Evolutionary conservation across 1,284 basidiomycete species (phyloP).

Genomic region (Cryptococcus depauperatus): DNA sequence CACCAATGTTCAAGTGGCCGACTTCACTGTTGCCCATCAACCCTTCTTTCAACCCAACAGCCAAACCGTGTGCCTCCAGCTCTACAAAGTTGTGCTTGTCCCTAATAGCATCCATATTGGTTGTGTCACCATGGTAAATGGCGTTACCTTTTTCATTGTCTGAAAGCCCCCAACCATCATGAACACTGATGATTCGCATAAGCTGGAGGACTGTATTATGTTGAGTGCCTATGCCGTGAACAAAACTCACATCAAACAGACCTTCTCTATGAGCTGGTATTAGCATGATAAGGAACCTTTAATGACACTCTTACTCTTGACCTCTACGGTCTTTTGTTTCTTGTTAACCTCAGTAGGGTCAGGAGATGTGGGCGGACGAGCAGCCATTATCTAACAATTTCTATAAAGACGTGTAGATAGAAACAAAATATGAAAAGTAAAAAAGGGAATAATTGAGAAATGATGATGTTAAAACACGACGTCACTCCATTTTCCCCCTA

Average conservation of each 20-base stretch:
- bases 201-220: too few relatives aligned
- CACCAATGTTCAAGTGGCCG: conserved; percentile 85
- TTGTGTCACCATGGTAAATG: conserved; percentile 70
- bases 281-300: neutral
- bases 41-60: conserved; percentile 80
- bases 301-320: conserved; percentile 35
- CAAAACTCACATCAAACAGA: conserved; percentile 71
- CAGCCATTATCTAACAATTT: too few relatives aligned
- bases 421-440: too few relatives aligned
- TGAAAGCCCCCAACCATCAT: conserved; percentile 84
- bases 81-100: conserved; percentile 64
- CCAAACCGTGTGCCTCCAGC: conserved; percentile 73
- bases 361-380: conserved; percentile 21
- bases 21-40: conserved; percentile 95
- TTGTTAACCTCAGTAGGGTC: conserved; percentile 21
- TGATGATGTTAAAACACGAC: too few relatives aligned
- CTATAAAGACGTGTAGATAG: too few relatives aligned
- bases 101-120: conserved; percentile 76
- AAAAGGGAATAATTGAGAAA: too few relatives aligned
- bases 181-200: conserved; percentile 54
- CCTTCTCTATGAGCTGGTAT: conserved; percentile 70
- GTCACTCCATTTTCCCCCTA: too few relatives aligned
- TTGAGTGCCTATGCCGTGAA: neutral
- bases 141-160: conserved; percentile 72
- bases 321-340: conserved; percentile 32